Evolutionary conservation across 2,329 filamentous ascomycete genomes (phyloP).

Genomic region (Penicillium sp.): DNA sequence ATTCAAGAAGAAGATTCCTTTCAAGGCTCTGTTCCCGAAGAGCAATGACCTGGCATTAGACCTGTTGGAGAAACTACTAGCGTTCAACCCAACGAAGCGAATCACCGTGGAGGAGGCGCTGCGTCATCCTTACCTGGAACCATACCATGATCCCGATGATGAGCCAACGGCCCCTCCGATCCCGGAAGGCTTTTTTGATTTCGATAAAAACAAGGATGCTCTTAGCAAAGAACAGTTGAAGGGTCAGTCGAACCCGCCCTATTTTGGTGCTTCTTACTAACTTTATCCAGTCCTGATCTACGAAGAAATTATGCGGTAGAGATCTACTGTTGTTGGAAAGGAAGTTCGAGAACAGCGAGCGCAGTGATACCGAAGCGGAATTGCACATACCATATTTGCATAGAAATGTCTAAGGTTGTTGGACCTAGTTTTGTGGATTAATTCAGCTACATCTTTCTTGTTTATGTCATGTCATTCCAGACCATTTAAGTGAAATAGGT

Average conservation of each 20-base stretch:
- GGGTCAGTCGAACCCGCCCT: slow-evolving; percentile 54
- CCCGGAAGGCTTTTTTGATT: slow-evolving; percentile 99
- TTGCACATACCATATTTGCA: slow-evolving; percentile 28
- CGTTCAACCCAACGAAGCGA: slow-evolving; percentile 98
- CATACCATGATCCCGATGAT: slow-evolving; percentile 98
- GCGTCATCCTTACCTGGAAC: slow-evolving; percentile 97
- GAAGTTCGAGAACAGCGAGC: slow-evolving; percentile 2
- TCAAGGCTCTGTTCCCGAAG: slow-evolving; percentile 96
- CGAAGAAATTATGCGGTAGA: slow-evolving; percentile 86
- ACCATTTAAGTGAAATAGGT: neutral
- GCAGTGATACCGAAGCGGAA: slow-evolving; percentile 11
- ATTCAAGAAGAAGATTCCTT: slow-evolving; percentile 99
- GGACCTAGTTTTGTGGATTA: slow-evolving; percentile 16
- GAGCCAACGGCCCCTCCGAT: slow-evolving; percentile 96
- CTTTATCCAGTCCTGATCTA: slow-evolving; percentile 74
- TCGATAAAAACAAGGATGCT: slow-evolving; percentile 99
- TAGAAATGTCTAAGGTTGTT: slow-evolving; percentile 22
- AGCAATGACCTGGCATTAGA: slow-evolving; percentile 97
- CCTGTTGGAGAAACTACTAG: slow-evolving; percentile 90
- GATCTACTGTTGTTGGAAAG: neutral
- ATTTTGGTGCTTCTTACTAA: slow-evolving; percentile 19
- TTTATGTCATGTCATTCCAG: neutral
- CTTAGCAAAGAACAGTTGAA: slow-evolving; percentile 98
- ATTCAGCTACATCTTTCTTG: slow-evolving; percentile 6
- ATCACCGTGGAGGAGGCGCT: slow-evolving; percentile 97